These are phyloP conservation scores for Staphylotrichum longicolle DNA, from an alignment of 495 filamentous ascomycete species.

Conservation along the genomic window DNA sequence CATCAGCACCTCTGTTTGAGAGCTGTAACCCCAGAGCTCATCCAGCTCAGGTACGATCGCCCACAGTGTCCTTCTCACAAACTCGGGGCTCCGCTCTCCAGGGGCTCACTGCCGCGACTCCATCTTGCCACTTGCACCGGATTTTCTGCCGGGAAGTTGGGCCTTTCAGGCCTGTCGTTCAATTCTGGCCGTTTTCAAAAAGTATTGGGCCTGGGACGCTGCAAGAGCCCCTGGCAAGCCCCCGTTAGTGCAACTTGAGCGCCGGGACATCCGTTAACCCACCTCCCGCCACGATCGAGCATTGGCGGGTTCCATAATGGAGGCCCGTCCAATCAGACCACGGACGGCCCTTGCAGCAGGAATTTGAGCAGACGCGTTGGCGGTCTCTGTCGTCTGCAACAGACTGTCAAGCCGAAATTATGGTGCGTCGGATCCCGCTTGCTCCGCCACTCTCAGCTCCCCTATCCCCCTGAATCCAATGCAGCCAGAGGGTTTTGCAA, in stretches of 20 bases:
- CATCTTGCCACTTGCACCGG: background rate
- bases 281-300: slow-evolving; percentile 25
- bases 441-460: slow-evolving; percentile 25
- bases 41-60: background rate
- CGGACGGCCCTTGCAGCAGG: slow-evolving; percentile 10
- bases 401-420: slow-evolving; percentile 24
- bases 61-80: background rate
- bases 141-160: slow-evolving; percentile 4
- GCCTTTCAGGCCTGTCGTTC: background rate
- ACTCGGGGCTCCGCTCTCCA: background rate
- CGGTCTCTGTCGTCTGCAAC: slow-evolving; percentile 8
- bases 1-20: too few relatives aligned
- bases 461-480: slow-evolving; percentile 21
- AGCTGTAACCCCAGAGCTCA: too few relatives aligned
- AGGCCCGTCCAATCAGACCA: slow-evolving; percentile 18
- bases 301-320: slow-evolving; percentile 6
- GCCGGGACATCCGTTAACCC: slow-evolving; percentile 16
- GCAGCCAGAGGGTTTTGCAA: slow-evolving; percentile 18
- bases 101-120: slow-evolving; percentile 1
- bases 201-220: slow-evolving; percentile 13
- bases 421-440: slow-evolving; percentile 21
- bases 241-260: slow-evolving; percentile 1
- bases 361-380: background rate
- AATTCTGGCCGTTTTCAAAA: background rate
- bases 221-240: background rate